phyloP scores from a whole-genome alignment of 768 basidiomycete genomes.

The Mycena floridula region DNA sequence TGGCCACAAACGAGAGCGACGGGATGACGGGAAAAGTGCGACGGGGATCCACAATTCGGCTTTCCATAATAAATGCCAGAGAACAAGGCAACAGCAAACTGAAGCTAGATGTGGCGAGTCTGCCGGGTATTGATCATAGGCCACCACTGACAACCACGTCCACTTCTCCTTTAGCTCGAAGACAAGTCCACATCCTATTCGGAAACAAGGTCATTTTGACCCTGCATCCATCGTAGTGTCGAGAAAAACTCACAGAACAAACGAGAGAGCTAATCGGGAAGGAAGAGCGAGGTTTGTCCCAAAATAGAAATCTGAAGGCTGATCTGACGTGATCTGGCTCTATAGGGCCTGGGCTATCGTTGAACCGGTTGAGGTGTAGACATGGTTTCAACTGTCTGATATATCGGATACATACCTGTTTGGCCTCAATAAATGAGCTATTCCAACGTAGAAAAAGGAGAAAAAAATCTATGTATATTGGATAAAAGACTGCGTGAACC shows the following conservation, averaged over 20 bases:
- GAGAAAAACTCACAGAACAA: neutral
- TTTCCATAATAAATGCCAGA: neutral
- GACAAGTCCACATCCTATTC: neutral
- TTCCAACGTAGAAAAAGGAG: no score
- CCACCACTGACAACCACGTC: neutral
- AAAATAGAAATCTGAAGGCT: no score
- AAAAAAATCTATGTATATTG: no score
- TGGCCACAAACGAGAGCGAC: neutral
- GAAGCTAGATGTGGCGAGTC: no score
- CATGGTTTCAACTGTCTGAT: no score
- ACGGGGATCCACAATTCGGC: neutral
- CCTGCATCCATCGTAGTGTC: neutral
- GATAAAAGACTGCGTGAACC: no score
- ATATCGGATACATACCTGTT: no score
- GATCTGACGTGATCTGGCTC: no score
- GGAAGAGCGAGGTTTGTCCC: neutral
- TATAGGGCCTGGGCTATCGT: no score
- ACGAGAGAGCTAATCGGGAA: neutral
- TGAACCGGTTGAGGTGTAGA: no score
- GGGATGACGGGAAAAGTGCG: neutral
- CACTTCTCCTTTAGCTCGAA: neutral
- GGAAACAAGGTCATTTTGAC: neutral
- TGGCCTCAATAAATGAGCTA: no score
- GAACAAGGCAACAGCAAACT: neutral
- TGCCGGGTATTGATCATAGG: neutral